Evolutionary conservation across 2,329 filamentous ascomycete species (phyloP).

Genomic region (Cordyceps javanica): DNA sequence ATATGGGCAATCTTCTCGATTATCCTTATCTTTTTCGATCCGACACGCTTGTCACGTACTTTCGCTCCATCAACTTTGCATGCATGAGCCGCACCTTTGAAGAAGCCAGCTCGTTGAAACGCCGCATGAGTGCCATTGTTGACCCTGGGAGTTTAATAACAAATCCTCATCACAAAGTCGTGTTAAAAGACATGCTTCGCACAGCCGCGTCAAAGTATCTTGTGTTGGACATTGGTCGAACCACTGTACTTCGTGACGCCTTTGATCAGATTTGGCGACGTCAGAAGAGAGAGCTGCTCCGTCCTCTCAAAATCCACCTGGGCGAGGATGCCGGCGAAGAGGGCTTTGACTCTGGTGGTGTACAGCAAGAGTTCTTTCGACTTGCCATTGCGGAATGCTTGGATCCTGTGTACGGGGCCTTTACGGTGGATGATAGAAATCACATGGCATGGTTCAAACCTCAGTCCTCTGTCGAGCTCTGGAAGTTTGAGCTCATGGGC

Average conservation of each 20-base stretch:
- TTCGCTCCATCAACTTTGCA: conserved; percentile 81
- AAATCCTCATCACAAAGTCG: conserved; percentile 52
- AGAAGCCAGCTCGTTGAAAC: conserved; percentile 53
- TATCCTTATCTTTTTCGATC: conserved; percentile 75
- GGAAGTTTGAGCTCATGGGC: conserved; percentile 87
- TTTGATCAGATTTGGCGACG: conserved; percentile 88
- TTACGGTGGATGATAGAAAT: conserved; percentile 69
- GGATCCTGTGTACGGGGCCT: conserved; percentile 70
- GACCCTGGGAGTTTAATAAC: conserved; percentile 49
- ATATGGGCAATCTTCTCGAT: conserved; percentile 68
- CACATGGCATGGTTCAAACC: conserved; percentile 86
- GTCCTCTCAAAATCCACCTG: conserved; percentile 82
- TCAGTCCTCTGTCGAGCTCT: conserved; percentile 71
- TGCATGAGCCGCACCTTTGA: conserved; percentile 78
- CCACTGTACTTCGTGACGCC: conserved; percentile 63
- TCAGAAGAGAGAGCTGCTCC: conserved; percentile 72
- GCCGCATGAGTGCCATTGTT: conserved; percentile 50
- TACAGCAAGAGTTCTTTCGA: conserved; percentile 94
- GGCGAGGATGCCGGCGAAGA: conserved; percentile 79
- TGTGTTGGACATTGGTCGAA: conserved; percentile 61
- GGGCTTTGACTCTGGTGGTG: conserved; percentile 87
- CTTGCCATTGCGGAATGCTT: conserved; percentile 75
- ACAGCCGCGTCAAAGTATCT: conserved; percentile 65
- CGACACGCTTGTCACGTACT: conserved; percentile 70
- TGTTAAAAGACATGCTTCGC: conserved; percentile 57